Conservation (phyloP, 208 protist genomes). For the Trypanosoma theileri region DNA sequence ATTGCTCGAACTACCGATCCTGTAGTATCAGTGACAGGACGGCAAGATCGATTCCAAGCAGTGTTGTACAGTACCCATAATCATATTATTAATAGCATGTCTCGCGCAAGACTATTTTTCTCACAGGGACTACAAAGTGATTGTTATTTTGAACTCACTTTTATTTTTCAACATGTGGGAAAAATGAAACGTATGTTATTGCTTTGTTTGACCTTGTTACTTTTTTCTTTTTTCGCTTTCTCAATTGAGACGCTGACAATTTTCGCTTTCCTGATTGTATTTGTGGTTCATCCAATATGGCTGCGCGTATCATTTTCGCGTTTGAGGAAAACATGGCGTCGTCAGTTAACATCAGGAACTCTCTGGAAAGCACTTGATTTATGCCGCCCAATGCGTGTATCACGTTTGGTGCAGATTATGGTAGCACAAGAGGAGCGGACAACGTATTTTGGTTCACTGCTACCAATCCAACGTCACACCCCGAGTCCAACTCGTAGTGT, state of each 20-base stretch:
- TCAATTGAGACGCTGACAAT: conserved; percentile 51
- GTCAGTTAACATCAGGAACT: neutral
- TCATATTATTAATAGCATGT: conserved; percentile 69
- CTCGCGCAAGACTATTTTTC: conserved; percentile 76
- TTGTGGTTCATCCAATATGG: conserved; percentile 50
- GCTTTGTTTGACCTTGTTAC: conserved; percentile 20
- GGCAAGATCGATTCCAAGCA: conserved; percentile 29
- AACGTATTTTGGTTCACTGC: neutral
- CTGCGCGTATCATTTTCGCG: conserved; percentile 39
- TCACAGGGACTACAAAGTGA: conserved; percentile 74
- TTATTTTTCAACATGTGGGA: conserved; percentile 50
- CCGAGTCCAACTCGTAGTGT: conserved; percentile 15
- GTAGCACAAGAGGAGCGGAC: neutral
- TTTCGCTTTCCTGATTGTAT: conserved; percentile 33
- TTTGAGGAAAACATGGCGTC: conserved; percentile 28
- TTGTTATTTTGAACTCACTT: conserved; percentile 76
- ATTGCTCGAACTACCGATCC: conserved; percentile 14
- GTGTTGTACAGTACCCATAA: conserved; percentile 75
- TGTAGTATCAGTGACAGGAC: neutral
- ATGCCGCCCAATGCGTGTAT: conserved; percentile 38
- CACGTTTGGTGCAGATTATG: conserved; percentile 36
- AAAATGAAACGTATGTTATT: conserved; percentile 36
- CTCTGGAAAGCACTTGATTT: conserved; percentile 26
- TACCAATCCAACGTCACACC: conserved; percentile 18
- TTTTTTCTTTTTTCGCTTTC: conserved; percentile 35